Conservation (phyloP, 768 basidiomycete species). For the Trametes punicea region DNA sequence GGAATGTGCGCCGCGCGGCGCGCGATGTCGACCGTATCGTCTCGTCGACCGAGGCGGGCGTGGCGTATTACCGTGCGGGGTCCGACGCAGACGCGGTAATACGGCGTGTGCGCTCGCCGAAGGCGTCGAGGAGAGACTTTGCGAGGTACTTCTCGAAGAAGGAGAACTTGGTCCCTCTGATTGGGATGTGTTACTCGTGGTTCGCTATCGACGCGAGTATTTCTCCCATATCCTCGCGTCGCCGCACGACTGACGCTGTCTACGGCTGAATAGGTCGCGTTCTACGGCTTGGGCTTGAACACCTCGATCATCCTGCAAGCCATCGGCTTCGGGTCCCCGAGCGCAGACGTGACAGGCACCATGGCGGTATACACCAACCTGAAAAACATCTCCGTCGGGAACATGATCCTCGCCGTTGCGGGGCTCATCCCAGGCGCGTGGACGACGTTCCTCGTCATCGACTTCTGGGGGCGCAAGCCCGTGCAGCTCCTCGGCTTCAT, state of each 20-base stretch:
- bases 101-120: constrained; percentile 46
- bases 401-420: constrained; percentile 36
- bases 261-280: constrained; percentile 32
- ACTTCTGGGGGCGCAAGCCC: constrained; percentile 37
- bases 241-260: constrained; percentile 17
- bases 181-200: constrained; percentile 84
- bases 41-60: constrained; percentile 24
- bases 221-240: not conserved
- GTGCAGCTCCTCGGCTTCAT: constrained; percentile 40
- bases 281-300: constrained; percentile 50
- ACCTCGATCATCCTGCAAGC: constrained; percentile 38
- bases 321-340: constrained; percentile 26
- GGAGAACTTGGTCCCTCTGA: constrained; percentile 75
- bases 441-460: constrained; percentile 35
- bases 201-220: constrained; percentile 76
- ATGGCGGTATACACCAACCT: constrained; percentile 27
- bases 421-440: constrained; percentile 41
- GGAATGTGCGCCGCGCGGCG: constrained; percentile 44
- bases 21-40: constrained; percentile 40
- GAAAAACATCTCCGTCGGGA: constrained; percentile 32
- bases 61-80: constrained; percentile 31
- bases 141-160: constrained; percentile 59
- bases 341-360: constrained; percentile 12
- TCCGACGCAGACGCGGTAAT: constrained; percentile 54
- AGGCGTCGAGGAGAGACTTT: constrained; percentile 52